These are phyloP conservation scores for Pseudozyma flocculosa DNA, from an alignment of 1,284 basidiomycete species.

Conservation along the genomic window DNA sequence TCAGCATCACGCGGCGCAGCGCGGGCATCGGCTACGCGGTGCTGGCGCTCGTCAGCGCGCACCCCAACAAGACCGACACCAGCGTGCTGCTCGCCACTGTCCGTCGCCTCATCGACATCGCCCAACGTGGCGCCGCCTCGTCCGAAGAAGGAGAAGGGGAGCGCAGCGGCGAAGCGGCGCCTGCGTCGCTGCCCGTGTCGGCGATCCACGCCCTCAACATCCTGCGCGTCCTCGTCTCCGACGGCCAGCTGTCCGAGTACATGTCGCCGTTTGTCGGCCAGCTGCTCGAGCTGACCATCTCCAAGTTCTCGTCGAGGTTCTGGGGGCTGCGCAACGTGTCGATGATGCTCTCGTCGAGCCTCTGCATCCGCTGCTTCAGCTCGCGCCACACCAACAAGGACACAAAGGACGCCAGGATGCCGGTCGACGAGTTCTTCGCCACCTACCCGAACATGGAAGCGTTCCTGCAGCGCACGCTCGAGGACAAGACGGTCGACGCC, in stretches of 20 bases:
- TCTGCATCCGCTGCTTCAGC: conserved; percentile 53
- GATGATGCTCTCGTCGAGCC: conserved; percentile 58
- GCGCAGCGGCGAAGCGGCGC: no score
- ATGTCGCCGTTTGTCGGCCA: conserved; percentile 44
- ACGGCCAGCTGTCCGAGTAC: conserved; percentile 33
- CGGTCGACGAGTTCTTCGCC: conserved; percentile 39
- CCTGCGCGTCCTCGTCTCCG: conserved; percentile 50
- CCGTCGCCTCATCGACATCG: conserved; percentile 25
- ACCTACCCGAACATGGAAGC: conserved; percentile 22
- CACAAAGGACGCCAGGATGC: conserved; percentile 24
- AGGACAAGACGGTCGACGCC: conserved; percentile 1
- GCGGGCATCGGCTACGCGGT: conserved; percentile 58
- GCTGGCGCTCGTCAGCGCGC: conserved; percentile 54
- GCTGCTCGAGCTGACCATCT: conserved; percentile 53
- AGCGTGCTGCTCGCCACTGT: conserved; percentile 23
- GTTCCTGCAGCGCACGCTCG: conserved; percentile 22
- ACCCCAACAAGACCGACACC: conserved; percentile 21
- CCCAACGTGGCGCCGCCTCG: conserved; percentile 11
- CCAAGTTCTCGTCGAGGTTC: conserved; percentile 53
- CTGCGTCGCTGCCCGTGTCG: conserved; percentile 22
- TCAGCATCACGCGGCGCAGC: conserved; percentile 58
- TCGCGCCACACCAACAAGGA: conserved; percentile 36
- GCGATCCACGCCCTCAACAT: conserved; percentile 58
- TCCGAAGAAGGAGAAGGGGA: conserved; percentile 2
- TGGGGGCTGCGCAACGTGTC: conserved; percentile 59